Base-by-base conservation (phyloP, 2,329 filamentous ascomycete species). In the Pseudocercospora musae region DNA sequence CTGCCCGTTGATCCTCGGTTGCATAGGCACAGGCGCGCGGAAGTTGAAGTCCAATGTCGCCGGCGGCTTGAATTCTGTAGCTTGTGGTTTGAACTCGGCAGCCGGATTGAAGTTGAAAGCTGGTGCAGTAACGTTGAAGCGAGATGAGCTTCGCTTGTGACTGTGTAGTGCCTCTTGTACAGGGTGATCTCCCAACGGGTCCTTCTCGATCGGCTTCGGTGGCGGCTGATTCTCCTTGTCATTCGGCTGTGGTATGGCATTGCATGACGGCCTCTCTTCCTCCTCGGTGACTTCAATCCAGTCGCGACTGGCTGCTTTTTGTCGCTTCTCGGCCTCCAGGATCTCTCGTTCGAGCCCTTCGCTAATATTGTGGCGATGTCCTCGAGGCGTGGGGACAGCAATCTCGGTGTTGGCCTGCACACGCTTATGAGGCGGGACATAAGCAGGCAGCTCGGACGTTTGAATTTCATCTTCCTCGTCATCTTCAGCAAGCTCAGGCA, bases 91-190 rank as follows among this genome's bases (percentile, higher is more conserved):
- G 69, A 85, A 85, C 2, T 81, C 78, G 15, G 78, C 78, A 37
- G 76, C 76, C 6, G 85, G 84, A 59, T 89, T 84, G 76, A 94
- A 94, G 70, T 89, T 91, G 81, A 97, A 97, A 72, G 95, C 91
- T 52, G 92, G 90, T 0, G 94, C 94, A 65, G 89, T 86, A 29
- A 96, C 92, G 70, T 98, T 98, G 69, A 98, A 84, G 68, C 88
- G 93, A 18, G 64, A 62, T 27, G 62, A 42, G 48, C 63, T 72
- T 65, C 69, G 72, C 57, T 70, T 71, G 33, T 67, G 68, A 25
- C 42, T 87, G 57, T 91, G 87, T 65, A 93, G 87, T 64, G 91
- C 87, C 73, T 92, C 87, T 73, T 93, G 90, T 64, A 95, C 67
- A 27, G 64, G 60, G 20, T 64, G 64, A 23, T 66, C 68, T 42